A percentile compares a stretch with the other conserved stretches of the same genome.
These are phyloP conservation scores for Pseudomonodictys pantanalensis DNA, from an alignment of 495 filamentous ascomycete genomes.

Conservation along the genomic window DNA sequence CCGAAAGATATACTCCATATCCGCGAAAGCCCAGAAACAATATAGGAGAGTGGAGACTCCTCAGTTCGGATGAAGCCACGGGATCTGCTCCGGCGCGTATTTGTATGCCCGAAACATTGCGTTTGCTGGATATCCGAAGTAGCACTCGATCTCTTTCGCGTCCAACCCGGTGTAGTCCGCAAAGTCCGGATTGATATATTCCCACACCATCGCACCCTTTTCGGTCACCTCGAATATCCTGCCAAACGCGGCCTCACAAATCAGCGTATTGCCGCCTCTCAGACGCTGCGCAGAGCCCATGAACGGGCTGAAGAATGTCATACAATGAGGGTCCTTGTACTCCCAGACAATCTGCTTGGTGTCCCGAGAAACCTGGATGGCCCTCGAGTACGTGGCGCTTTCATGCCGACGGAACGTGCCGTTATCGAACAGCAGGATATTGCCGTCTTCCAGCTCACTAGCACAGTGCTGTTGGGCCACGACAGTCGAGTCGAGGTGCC, in stretches of 20 bases:
- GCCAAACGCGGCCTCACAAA: constrained; percentile 46
- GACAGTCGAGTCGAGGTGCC: constrained; percentile 44
- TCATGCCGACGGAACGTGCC: constrained; percentile 45
- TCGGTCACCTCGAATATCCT: constrained; percentile 42
- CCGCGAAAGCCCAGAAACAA: too few relatives aligned
- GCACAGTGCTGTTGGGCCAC: constrained; percentile 50
- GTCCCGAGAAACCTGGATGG: constrained; percentile 40
- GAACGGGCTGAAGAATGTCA: constrained; percentile 51
- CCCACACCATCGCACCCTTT: constrained; percentile 40
- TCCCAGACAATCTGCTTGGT: constrained; percentile 47
- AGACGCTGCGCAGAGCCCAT: constrained; percentile 51
- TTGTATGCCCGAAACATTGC: constrained; percentile 45
- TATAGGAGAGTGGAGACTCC: too few relatives aligned
- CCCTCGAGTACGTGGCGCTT: constrained; percentile 46
- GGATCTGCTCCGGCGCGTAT: constrained; percentile 40
- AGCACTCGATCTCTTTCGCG: constrained; percentile 34
- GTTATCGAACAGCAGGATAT: constrained; percentile 51
- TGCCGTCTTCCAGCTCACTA: constrained; percentile 42
- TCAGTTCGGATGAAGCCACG: constrained; percentile 34
- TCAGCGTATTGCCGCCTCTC: constrained; percentile 43
- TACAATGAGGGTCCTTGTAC: constrained; percentile 45
- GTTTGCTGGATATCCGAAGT: constrained; percentile 41
- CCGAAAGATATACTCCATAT: too few relatives aligned
- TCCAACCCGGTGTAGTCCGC: constrained; percentile 32
- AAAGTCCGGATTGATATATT: constrained; percentile 42